Evolutionary conservation across 2,329 filamentous ascomycete species (phyloP).

Genomic region (Diaporthe citriasiana): DNA sequence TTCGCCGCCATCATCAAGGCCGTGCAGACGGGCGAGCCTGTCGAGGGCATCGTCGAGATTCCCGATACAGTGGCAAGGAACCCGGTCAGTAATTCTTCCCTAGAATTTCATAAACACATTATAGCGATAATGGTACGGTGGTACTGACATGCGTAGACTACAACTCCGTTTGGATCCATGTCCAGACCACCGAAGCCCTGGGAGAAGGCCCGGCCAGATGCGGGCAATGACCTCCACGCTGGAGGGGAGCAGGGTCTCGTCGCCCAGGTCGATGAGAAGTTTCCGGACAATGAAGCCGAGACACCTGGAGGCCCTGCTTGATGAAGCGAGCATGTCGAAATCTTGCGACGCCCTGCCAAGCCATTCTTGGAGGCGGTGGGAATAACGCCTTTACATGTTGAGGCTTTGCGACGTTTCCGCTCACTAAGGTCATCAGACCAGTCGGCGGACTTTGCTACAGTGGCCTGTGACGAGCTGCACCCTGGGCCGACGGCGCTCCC

Average conservation of each 20-base stretch:
- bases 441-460: background rate
- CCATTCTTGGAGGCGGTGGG: background rate
- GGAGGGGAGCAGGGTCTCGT: conserved; percentile 15
- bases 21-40: conserved; percentile 84
- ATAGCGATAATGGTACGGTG: background rate
- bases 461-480: background rate
- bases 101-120: background rate
- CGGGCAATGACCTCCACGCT: conserved; percentile 13
- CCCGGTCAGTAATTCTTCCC: conserved; percentile 64
- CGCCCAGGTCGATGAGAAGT: conserved; percentile 36
- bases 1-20: conserved; percentile 90
- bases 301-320: background rate
- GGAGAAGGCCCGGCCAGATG: conserved; percentile 71
- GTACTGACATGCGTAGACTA: conserved; percentile 51
- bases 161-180: conserved; percentile 63
- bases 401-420: background rate
- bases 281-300: conserved; percentile 51
- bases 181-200: conserved; percentile 76
- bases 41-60: conserved; percentile 90
- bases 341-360: no score
- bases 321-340: background rate
- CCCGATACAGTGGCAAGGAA: conserved; percentile 83
- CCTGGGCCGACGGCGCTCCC: background rate
- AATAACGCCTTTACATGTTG: background rate
- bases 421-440: background rate